Evolutionary conservation across 2,329 filamentous ascomycete genomes (phyloP), one percentile per base, ranked within the genome.

Genomic region (Phialocephala sp.): DNA sequence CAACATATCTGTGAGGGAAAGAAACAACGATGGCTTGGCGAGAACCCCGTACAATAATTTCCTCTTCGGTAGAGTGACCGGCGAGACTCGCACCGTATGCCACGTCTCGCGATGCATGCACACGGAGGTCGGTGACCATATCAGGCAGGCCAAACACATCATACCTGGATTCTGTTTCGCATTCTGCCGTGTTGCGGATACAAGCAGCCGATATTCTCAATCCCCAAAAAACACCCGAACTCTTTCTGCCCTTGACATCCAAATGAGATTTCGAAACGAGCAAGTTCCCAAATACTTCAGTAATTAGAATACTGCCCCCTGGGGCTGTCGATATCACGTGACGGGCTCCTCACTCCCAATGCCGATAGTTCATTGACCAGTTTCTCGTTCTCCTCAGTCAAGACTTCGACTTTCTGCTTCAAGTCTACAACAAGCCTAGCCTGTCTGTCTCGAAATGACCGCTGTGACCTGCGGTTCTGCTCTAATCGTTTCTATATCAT

Each of bases 121-220:
- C 24, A 54, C 4, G 6, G 8, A 50, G 18, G n/a, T n/a, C 45
- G 45, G 43, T 47, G n/a, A 35, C 24, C 24, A 27, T 9, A 54
- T 54, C 27, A 54, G 27, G 50, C 50, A 32, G 50, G 50, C 41
- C 41, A 41, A 8, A 41, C 12, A 50, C 45, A 50, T 50, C n/a
- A 50, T 50, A 24, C 41, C 41, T 43, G 41, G 41, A 43, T n/a
- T 50, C 22, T 50, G 4, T 50, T n/a, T 22, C 45, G 45, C n/a
- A 50, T 50, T 50, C n/a, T 50, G n/a, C 45, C 45, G 50, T 54
- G 18, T 54, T 18, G 50, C 50, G 50, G 22, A 54, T 32, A 54
- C 50, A 54, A 54, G 18, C 50, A 54, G 4, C 50, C 50, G 27
- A 32, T 32, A 3, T n/a, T 18, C 50, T 27, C 47, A 24, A 27